Base-by-base conservation (phyloP, 1,284 basidiomycete genomes). In the Ganoderma meredithae region DNA sequence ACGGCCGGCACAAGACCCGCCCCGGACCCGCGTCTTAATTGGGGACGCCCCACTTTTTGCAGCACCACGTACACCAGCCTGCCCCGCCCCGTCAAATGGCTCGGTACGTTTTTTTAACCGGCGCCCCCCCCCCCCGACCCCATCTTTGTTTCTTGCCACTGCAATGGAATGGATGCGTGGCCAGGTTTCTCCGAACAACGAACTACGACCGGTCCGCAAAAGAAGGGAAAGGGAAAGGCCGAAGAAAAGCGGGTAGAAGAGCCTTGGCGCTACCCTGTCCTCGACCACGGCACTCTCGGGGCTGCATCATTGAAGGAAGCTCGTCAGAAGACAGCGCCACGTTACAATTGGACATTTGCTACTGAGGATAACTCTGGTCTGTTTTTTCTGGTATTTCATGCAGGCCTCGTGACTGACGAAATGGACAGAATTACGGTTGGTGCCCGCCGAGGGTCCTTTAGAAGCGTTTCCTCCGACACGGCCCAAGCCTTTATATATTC, bases 111-210 rank as follows among this genome's bases (percentile, higher is more conserved):
- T n/a, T n/a, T n/a, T n/a, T n/a, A n/a, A n/a, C n/a, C n/a, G n/a
- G n/a, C n/a, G n/a, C n/a, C n/a, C 31, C 60, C 27, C n/a, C 13
- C 41, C 33, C 58, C 58, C 52, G 31, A 31, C 60, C 27, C n/a
- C 13, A 49, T 41, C 58, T 55, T 69, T 44, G 27, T 60, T 62
- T 52, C 60, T 17, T 33, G 65, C 64, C 58, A 66, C 61, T 76
- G 83, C 81, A 83, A 90, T 90, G 87, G 86, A 87, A 91, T 92
- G 89, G 87, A 89, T 78, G 80, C 81, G 76, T 92, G 90, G 90
- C 90, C 89, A 47, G 78, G 82, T 73, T 82, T 85, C 82, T 80
- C 81, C 74, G 79, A 79, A 75, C 66, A 70, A 40, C 61, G 63
- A 27, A 31, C 22, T 9, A 36, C 68, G 39, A 41, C 44, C 19